Conservation (phyloP, 495 filamentous ascomycete species). For the Talaromyces proteolyticus region DNA sequence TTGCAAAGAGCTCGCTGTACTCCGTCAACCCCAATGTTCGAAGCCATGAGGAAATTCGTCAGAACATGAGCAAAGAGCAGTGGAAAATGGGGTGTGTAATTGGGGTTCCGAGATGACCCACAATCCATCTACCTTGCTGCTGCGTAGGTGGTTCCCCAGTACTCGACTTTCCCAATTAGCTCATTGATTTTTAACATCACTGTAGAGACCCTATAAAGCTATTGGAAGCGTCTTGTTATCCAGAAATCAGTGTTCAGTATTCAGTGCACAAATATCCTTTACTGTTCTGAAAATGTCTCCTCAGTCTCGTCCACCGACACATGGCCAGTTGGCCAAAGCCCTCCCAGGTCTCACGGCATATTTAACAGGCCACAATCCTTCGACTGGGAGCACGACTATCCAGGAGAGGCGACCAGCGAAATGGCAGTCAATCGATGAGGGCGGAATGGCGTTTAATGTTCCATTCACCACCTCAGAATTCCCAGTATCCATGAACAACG, state of each 20-base stretch:
- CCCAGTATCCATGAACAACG: conserved; percentile 47
- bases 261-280: not conserved
- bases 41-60: not conserved
- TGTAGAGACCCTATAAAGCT: not conserved
- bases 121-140: not conserved
- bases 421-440: conserved; percentile 16
- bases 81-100: not conserved
- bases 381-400: conserved; percentile 22
- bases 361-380: conserved; percentile 34
- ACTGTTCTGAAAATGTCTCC: not conserved
- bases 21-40: not conserved
- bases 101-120: not conserved
- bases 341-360: conserved; percentile 26
- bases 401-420: conserved; percentile 15
- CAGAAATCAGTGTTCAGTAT: not conserved
- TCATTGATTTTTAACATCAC: not conserved
- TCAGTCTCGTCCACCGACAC: not conserved
- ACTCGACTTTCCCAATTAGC: not conserved
- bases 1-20: not conserved
- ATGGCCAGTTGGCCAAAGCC: conserved; percentile 16
- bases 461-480: conserved; percentile 48
- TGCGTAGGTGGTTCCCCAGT: not conserved
- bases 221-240: not conserved
- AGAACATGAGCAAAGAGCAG: not conserved
- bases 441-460: conserved; percentile 23